Base-by-base conservation (phyloP, 768 basidiomycete species). In the Boletellus emodensis region DNA sequence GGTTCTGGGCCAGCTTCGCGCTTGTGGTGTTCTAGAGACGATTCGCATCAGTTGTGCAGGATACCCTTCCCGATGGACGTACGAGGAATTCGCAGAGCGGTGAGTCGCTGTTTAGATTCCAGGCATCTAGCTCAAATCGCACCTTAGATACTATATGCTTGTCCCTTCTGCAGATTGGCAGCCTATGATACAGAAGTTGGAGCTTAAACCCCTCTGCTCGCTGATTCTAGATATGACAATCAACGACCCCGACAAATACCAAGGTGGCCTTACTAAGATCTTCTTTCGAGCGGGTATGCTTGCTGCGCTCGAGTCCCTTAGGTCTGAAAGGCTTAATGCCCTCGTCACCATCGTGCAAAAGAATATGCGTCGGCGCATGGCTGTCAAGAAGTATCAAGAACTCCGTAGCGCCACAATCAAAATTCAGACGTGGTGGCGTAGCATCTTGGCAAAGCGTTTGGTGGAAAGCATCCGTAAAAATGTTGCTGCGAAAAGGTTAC, bases 231-330 rank as follows among this genome's bases (percentile, higher is more conserved):
- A 86, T 51, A 83, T 77, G 62, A 94, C 92, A 0, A 90, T 97
- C 64, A 85, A 86, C 34, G 96, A 98, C 56, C 80, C 85, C 7
- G 94, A 97, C 76, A 97, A 95, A 76, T 96, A 94, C 70, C 96
- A 99, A 71, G 85, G 85, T 62, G 96, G 96, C 59, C 78, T 94
- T 26, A 98, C 91, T 24, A 99, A 99, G 73, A 97, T 99, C 59
- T 99, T 99, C 75, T 98, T 99, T 80, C 84, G 96, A 53, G 94
- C 96, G 12, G 96, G 96, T 56, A 97, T 98, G 93, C 85, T 99
- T 48, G 95, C 96, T 24, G 88, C 89, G 6, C 78, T 99, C 40
- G 96, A 99, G 71, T 83, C 90, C 14, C 77, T 94, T 48, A 89
- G 96, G 36, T 85, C 93, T 7, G 84, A 89, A 53, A 79, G 90